Base-by-base conservation (phyloP, 2,329 filamentous ascomycete genomes). In the Sphaceloma murrayae region DNA sequence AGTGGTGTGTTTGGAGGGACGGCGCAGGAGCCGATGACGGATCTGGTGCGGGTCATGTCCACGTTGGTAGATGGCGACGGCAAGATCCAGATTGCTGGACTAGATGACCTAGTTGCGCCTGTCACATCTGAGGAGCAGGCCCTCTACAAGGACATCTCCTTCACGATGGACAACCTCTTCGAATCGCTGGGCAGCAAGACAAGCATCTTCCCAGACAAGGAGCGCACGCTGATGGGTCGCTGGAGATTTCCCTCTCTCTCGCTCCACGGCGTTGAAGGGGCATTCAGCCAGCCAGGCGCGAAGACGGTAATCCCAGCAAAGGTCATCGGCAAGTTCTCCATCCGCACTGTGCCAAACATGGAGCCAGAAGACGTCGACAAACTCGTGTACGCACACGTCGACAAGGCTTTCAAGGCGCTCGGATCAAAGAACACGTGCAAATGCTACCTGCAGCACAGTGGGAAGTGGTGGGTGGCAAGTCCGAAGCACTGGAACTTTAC, bases 401-500 rank as follows among this genome's bases (percentile, higher is more conserved):
- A 89, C 59, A 79, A 83, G 52, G 78, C 84, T 54, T 95, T 94
- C 63, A 80, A 82, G 56, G 86, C 87, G 67, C 74, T 96, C 24
- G 77, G 78, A 53, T 91, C 82, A 66, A 98, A 98, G 75, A 98
- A 98, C 72, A 87, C 74, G 11, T 66, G 94, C 59, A 84, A 85
- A 56, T 80, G 87, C 43, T 79, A 73, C 60, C 73, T 88, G 47
- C 80, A 89, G 66, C 91, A 98, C 70, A 81, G 80, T 48, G 91
- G 91, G 55, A 95, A 95, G 69, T 98, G 91, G 91, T 98, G 91
- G 91, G 87, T 94, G 36, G 87, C 93, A 34, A 88, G 83, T 60
- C 89, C 91, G 21, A 91, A 94, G 69, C 89, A 98, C 74, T 96
- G 91, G 87, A 98, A 98, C 74, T 98, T 96, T 68, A 77, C 79